These are phyloP conservation scores for Arthromyces matolae DNA, from an alignment of 768 basidiomycete genomes.

Conservation along the genomic window DNA sequence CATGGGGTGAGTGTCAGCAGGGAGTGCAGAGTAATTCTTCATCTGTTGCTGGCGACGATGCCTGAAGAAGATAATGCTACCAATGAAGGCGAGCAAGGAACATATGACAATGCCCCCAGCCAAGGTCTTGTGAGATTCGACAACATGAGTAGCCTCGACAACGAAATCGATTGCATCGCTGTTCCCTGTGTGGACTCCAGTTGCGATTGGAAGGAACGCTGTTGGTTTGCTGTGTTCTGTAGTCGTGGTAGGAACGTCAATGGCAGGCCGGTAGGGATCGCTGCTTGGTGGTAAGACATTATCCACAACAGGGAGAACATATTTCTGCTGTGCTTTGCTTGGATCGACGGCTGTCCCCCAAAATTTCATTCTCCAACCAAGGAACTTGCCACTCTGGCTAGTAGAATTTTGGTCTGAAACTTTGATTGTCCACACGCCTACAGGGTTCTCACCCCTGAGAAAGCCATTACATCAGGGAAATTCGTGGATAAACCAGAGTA, in stretches of 20 bases:
- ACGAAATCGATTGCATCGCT: conserved; percentile 68
- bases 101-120: conserved; percentile 75
- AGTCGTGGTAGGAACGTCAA: conserved; percentile 36
- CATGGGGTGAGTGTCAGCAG: conserved; percentile 73
- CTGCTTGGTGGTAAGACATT: conserved; percentile 44
- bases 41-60: conserved; percentile 42
- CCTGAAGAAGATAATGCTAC: conserved; percentile 74
- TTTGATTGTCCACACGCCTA: conserved; percentile 88
- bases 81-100: conserved; percentile 63
- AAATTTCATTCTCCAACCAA: conserved; percentile 88
- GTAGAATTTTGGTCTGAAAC: conserved; percentile 73
- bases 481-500: not conserved
- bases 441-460: conserved; percentile 86
- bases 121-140: conserved; percentile 78
- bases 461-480: conserved; percentile 17
- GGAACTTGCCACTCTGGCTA: conserved; percentile 58
- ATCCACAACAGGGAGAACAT: conserved; percentile 52
- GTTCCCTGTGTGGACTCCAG: conserved; percentile 29
- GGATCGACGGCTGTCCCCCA: conserved; percentile 88
- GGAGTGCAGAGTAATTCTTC: conserved; percentile 55
- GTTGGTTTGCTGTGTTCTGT: conserved; percentile 82
- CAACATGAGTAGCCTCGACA: conserved; percentile 62
- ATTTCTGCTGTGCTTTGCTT: conserved; percentile 54
- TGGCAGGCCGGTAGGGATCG: conserved; percentile 32
- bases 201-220: conserved; percentile 73